Conservation (phyloP, 495 filamentous ascomycete species). For the Daldinia vernicosa region DNA sequence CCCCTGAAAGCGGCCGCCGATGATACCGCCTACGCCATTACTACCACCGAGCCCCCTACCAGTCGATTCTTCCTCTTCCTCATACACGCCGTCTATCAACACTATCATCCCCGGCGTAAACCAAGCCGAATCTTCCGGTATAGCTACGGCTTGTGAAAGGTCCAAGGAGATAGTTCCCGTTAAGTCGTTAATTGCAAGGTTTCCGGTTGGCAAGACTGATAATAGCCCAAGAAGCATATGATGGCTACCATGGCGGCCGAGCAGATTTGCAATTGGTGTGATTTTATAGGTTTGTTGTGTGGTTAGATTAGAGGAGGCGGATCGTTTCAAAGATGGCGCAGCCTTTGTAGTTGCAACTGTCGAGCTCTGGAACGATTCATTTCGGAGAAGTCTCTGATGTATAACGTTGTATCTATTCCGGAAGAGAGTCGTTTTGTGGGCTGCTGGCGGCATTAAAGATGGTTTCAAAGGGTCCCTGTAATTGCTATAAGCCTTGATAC, state of each 20-base stretch:
- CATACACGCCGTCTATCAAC: constrained; percentile 90
- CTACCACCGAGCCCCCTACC: constrained; percentile 75
- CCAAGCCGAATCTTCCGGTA: constrained; percentile 88
- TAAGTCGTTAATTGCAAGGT: constrained; percentile 80
- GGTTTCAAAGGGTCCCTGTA: constrained; percentile 68
- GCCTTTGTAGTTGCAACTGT: constrained; percentile 63
- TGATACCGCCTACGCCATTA: constrained; percentile 84
- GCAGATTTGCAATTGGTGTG: constrained; percentile 90
- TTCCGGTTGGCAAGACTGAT: constrained; percentile 81
- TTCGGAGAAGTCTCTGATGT: constrained; percentile 88
- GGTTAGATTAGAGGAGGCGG: constrained; percentile 61
- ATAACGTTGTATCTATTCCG: constrained; percentile 89
- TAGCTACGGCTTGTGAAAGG: constrained; percentile 77
- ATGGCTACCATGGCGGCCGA: constrained; percentile 83
- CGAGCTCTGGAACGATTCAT: constrained; percentile 90
- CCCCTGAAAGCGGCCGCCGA: constrained; percentile 87
- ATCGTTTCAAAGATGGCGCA: constrained; percentile 58
- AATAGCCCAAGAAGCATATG: constrained; percentile 91
- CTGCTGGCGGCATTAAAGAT: constrained; percentile 78
- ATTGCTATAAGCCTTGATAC: constrained; percentile 9
- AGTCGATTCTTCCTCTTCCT: constrained; percentile 80
- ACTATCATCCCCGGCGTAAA: constrained; percentile 96
- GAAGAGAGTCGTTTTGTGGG: constrained; percentile 85
- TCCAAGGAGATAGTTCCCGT: constrained; percentile 89
- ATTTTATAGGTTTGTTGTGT: constrained; percentile 79